Base-by-base conservation (phyloP, 257 asterid genomes). In the Echium plantagineum region DNA sequence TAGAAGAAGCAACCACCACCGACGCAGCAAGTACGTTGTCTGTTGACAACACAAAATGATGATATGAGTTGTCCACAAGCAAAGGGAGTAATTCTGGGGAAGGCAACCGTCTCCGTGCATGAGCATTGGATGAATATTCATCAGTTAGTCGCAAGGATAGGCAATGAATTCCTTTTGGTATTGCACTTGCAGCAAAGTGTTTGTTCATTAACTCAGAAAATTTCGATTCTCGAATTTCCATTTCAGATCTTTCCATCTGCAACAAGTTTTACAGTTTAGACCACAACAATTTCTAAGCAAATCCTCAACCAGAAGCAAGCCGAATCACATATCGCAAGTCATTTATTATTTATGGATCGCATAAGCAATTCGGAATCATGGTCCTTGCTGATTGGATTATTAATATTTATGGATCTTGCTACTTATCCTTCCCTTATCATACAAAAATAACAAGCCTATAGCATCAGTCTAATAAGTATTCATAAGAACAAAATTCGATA, bases 11-110 rank as follows among this genome's bases (percentile, higher is more conserved):
- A 59, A 93, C 94, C 67, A 91, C 98, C 52, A 91, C 98, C 21
- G 97, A 71, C n/a, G 98, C 98, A 75, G 98, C 97, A 67, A 93
- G 83, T 72, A 91, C 82, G 79, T 91, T 91, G 79, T 91, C 98
- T 31, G 98, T 91, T 68, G 95, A 81, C 78, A 91, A 74, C 63
- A 93, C 85, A 74, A 88, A 82, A 77, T 93, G 98, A 70, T 85
- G 81, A 70, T 75, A 86, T 55, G 83, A 79, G 70, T 93, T 81
- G 80, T 88, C 88, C 21, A 95, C 84, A 42, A 86, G 94, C 77
- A 84, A 62, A 66, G 95, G 97, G 60, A 93, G 94, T 26, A 85
- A 80, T 70, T 93, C 97, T 26, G 97, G 97, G 53, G 98, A 82
- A 21, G 97, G 95, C 81, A 91, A 71, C 76, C 84, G 96, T 72